These are phyloP conservation scores for Metschnikowia reukaufii DNA, from an alignment of 805 yeast genomes.

Conservation along the genomic window DNA sequence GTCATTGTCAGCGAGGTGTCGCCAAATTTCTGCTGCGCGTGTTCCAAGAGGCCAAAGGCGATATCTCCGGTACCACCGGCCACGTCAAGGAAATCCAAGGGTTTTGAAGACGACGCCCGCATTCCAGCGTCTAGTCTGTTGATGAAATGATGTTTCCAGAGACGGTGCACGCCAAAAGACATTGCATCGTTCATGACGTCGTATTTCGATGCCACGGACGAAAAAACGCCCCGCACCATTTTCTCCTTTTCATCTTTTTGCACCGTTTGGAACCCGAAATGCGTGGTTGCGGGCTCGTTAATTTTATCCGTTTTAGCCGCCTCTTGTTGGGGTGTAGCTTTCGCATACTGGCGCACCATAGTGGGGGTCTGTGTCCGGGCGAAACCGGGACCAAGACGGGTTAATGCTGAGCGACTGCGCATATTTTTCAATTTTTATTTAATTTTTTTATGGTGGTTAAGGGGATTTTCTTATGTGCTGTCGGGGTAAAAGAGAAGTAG, in stretches of 20 bases:
- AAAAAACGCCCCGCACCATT: slow-evolving; percentile 82
- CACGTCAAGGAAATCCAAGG: slow-evolving; percentile 87
- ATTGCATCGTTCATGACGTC: slow-evolving; percentile 98
- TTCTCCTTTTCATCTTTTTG: slow-evolving; percentile 77
- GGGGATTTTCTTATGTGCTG: no score
- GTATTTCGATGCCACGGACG: slow-evolving; percentile 91
- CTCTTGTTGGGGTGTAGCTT: not conserved
- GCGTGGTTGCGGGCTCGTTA: slow-evolving; percentile 60
- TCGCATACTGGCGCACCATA: no score
- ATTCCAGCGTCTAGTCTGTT: slow-evolving; percentile 87
- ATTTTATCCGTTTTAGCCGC: not conserved
- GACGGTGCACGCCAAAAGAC: slow-evolving; percentile 92
- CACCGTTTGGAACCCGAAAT: slow-evolving; percentile 88
- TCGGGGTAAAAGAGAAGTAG: no score
- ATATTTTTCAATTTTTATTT: no score
- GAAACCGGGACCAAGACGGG: no score
- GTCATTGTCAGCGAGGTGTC: slow-evolving; percentile 82
- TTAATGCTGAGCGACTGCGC: no score
- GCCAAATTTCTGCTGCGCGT: slow-evolving; percentile 75
- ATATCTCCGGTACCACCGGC: slow-evolving; percentile 99
- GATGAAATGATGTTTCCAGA: slow-evolving; percentile 93
- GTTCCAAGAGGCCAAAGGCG: slow-evolving; percentile 91
- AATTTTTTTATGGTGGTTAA: no score
- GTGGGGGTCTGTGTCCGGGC: no score
- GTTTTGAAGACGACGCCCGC: slow-evolving; percentile 77